Evolutionary conservation across 2,329 filamentous ascomycete species (phyloP).

Genomic region (Colletotrichum lini): DNA sequence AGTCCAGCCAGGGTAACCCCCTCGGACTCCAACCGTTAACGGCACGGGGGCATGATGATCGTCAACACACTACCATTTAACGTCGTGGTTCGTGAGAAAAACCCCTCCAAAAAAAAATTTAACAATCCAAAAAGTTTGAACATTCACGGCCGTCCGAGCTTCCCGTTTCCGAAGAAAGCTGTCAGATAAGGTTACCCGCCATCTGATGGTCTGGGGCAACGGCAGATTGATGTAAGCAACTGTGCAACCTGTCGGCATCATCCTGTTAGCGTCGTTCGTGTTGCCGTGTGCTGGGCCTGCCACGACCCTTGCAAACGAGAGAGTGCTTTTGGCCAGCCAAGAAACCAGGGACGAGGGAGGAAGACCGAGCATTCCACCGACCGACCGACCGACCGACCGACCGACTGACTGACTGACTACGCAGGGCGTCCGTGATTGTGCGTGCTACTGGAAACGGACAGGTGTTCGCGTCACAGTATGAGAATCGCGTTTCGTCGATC

Average conservation of each 20-base stretch:
- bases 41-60: constrained; percentile 14
- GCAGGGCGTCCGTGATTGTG: neutral
- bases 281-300: constrained; percentile 5
- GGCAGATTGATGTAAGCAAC: constrained; percentile 10
- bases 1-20: constrained; percentile 2
- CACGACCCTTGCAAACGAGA: constrained; percentile 13
- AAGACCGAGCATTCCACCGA: constrained; percentile 22
- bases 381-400: neutral
- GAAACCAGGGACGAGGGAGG: constrained; percentile 3
- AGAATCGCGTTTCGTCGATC: constrained; percentile 1
- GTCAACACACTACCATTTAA: constrained; percentile 14
- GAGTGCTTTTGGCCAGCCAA: constrained; percentile 15
- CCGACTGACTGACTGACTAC: neutral
- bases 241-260: constrained; percentile 22
- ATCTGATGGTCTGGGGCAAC: constrained; percentile 20
- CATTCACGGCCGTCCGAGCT: constrained; percentile 13
- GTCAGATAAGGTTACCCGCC: constrained; percentile 24
- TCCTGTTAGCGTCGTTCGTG: constrained; percentile 14
- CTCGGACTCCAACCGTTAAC: constrained; percentile 15
- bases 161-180: constrained; percentile 2
- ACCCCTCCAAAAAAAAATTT: neutral
- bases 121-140: neutral
- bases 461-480: constrained; percentile 15
- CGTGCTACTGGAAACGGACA: neutral
- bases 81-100: neutral